Conservation (phyloP, 768 basidiomycete genomes). For the Russula griseocarnosa region DNA sequence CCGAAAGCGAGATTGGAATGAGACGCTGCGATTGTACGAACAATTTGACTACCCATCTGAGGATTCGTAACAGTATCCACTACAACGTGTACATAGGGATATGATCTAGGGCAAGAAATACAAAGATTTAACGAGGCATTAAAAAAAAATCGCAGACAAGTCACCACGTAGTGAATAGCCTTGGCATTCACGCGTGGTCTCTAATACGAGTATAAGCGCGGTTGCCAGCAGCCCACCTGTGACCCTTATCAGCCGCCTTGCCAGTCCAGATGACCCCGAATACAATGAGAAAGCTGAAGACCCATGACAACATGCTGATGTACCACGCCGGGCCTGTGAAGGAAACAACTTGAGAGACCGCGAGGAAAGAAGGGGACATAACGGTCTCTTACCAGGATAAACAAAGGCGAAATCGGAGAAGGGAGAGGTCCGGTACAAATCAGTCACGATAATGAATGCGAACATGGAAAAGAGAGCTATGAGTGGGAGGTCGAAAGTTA, state of each 20-base stretch:
- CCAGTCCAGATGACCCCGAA: constrained; percentile 59
- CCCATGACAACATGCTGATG: constrained; percentile 59
- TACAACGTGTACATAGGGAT: constrained; percentile 12
- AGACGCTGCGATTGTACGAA: constrained; percentile 76
- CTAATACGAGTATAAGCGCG: constrained; percentile 50
- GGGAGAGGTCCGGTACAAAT: constrained; percentile 47
- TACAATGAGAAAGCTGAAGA: constrained; percentile 49
- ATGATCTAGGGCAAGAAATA: constrained; percentile 8
- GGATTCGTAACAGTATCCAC: constrained; percentile 31
- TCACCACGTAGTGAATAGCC: not conserved
- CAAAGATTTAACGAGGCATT: not conserved
- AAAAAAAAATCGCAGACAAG: not conserved
- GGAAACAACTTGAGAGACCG: not conserved
- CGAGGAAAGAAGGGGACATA: constrained; percentile 7
- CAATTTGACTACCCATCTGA: constrained; percentile 77
- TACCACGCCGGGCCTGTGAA: constrained; percentile 56
- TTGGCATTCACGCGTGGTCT: constrained; percentile 19
- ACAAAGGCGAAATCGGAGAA: constrained; percentile 55
- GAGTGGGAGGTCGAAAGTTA: not conserved
- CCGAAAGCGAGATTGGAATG: constrained; percentile 87
- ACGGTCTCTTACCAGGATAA: constrained; percentile 47
- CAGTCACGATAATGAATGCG: constrained; percentile 61
- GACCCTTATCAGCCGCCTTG: constrained; percentile 53
- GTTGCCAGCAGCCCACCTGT: constrained; percentile 75
- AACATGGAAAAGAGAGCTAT: constrained; percentile 57